These are phyloP conservation scores for Aeschynomene evenia DNA, from an alignment of 306 rosid genomes.

Conservation along the genomic window DNA sequence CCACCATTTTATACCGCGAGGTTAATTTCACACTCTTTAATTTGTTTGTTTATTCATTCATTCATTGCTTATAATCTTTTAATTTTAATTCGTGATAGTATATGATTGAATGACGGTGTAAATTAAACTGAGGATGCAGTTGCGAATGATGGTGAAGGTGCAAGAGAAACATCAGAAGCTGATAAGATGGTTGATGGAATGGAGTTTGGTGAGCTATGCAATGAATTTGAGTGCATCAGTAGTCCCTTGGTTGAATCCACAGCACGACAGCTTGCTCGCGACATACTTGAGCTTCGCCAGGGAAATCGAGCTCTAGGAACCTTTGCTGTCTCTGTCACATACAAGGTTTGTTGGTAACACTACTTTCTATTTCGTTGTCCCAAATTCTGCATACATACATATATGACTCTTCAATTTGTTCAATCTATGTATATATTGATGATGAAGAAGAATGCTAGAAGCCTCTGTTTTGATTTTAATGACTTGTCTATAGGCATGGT, in stretches of 20 bases:
- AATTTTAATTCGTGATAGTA: too few relatives aligned
- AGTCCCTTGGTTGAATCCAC: conserved; percentile 93
- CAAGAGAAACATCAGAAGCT: conserved; percentile 51
- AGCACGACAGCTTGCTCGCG: conserved; percentile 85
- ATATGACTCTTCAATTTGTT: background rate
- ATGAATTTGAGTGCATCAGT: conserved; percentile 95
- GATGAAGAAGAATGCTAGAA: too few relatives aligned
- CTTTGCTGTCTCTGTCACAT: conserved; percentile 67
- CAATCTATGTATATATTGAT: too few relatives aligned
- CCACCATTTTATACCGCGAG: conserved; percentile 51
- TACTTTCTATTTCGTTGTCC: background rate
- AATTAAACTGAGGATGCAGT: conserved; percentile 53
- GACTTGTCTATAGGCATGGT: background rate
- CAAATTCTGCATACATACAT: background rate
- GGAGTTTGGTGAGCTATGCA: conserved; percentile 92
- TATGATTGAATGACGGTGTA: too few relatives aligned
- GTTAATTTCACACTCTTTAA: too few relatives aligned
- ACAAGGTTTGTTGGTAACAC: too few relatives aligned
- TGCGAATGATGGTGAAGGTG: conserved; percentile 54
- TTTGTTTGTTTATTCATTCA: too few relatives aligned
- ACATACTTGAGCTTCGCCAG: conserved; percentile 77
- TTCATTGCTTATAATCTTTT: too few relatives aligned
- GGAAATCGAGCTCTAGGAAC: conserved; percentile 81
- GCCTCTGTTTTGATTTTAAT: too few relatives aligned
- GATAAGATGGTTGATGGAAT: conserved; percentile 78